Evolutionary conservation across 306 rosid species (phyloP), one percentile per base, ranked within the genome.

Genomic region (Sphenostylis stenocarpa): DNA sequence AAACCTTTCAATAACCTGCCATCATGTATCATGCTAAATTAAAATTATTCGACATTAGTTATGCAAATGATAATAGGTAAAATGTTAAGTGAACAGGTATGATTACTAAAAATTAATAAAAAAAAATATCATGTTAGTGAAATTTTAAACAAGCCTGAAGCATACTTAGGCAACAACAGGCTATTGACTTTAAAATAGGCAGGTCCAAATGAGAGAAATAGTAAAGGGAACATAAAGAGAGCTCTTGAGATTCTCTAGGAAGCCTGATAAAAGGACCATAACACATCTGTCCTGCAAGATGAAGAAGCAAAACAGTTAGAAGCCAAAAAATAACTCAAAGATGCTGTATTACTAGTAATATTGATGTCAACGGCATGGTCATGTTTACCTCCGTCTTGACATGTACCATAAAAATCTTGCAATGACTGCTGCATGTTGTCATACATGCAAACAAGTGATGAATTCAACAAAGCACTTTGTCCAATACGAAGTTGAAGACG

Each of bases 111-210:
- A 72, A 69, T 31, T 38, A 58, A 33, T 0, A 39, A 41, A 43
- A 41, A 43, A 34, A 39, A 21, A 43, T 26, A 4, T 43, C 41
- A 62, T 73, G 58, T 64, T 39, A 26, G 34, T 34, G 10, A 76
- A 58, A 83, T 41, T 78, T 11, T 17, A 69, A 12, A 55, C 49
- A 74, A n/a, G 69, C 14, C 47, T 44, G 62, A 53, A 48, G 83
- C 97, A 82, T 88, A 95, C 97, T 78, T 51, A 90, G 78, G 91
- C 99, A 92, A 86, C 99, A 92, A 39, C 64, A 55, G 72, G 86
- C 82, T 78, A 95, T 41, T 70, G 99, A 84, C 85, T 84, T 83
- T 61, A 92, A 80, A 73, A 89, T 67, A 56, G 78, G 81, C 12
- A 83, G 67, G 71, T 89, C 91, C 91, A 92, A 76, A 82, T 86